Evolutionary conservation across 73 alveolate species (phyloP).

Genomic region (Vitrella brassicaformis): DNA sequence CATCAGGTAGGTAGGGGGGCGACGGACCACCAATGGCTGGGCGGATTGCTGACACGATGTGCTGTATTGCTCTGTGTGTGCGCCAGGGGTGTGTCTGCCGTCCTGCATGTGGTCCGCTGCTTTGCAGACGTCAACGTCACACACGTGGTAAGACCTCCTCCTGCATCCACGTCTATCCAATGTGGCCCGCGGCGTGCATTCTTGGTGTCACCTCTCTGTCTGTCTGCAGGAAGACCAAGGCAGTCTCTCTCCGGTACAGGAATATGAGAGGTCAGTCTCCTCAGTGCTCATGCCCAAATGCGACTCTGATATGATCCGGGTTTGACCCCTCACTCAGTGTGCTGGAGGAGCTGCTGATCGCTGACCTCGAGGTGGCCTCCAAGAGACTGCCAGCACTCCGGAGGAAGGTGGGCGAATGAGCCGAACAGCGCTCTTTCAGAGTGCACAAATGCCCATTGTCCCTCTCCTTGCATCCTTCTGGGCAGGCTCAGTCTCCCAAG

Average conservation of each 20-base stretch:
- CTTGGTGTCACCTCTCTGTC: background rate
- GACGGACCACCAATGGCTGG: background rate
- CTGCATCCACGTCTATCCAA: background rate
- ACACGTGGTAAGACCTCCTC: slow-evolving; percentile 4
- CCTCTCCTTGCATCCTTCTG: background rate
- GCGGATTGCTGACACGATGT: background rate
- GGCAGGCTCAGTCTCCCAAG: background rate
- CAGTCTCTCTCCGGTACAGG: background rate
- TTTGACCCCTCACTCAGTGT: background rate
- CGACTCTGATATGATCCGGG: too few relatives aligned
- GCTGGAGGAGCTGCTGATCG: slow-evolving; percentile 27
- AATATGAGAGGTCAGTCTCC: background rate
- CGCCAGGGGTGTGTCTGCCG: slow-evolving; percentile 1
- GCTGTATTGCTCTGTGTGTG: background rate
- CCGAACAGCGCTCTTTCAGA: too few relatives aligned
- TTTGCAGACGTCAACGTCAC: slow-evolving; percentile 14
- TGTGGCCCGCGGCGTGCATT: background rate
- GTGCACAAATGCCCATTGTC: too few relatives aligned
- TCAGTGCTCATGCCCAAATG: too few relatives aligned
- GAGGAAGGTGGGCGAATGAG: slow-evolving; percentile 21
- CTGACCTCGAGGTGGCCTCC: slow-evolving; percentile 21
- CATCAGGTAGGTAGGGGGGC: slow-evolving; percentile 87
- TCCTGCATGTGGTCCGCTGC: slow-evolving; percentile 36
- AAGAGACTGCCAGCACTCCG: slow-evolving; percentile 19
- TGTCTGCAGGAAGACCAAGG: background rate